Evolutionary conservation across 768 basidiomycete species (phyloP).

Genomic region (Gymnopilus junonius): DNA sequence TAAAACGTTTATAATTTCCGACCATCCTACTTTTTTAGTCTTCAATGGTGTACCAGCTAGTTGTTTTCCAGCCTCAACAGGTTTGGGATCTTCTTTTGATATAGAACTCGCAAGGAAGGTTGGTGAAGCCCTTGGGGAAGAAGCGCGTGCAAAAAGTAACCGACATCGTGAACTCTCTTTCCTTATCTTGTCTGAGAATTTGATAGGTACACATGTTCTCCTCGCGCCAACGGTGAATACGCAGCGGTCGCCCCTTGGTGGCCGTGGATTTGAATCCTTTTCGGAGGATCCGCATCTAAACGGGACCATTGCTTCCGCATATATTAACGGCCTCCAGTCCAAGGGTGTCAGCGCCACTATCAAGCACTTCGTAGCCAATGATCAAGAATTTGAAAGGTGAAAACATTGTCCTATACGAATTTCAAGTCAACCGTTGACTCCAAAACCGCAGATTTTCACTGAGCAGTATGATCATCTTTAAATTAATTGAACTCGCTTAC

Average conservation of each 20-base stretch:
- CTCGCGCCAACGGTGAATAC: constrained; percentile 72
- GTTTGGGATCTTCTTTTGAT: constrained; percentile 60
- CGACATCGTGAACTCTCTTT: not conserved
- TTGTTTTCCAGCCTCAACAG: constrained; percentile 63
- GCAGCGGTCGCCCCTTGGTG: constrained; percentile 61
- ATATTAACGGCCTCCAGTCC: constrained; percentile 65
- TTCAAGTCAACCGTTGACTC: not conserved
- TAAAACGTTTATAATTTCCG: constrained; percentile 43
- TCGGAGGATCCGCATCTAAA: constrained; percentile 64
- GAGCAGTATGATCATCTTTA: constrained; percentile 38
- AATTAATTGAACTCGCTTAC: not conserved
- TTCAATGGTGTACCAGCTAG: constrained; percentile 60
- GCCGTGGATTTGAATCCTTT: constrained; percentile 65
- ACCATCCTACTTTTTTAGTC: constrained; percentile 31
- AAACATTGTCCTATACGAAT: not conserved
- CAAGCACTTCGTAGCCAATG: constrained; percentile 68
- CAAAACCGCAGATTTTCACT: constrained; percentile 41
- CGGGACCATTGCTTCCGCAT: constrained; percentile 60
- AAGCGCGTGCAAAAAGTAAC: constrained; percentile 50
- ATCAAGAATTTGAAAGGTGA: constrained; percentile 61
- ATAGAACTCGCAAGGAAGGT: constrained; percentile 48
- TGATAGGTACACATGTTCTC: constrained; percentile 46
- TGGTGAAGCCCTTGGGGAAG: constrained; percentile 57
- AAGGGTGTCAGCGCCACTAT: constrained; percentile 63
- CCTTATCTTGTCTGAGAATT: constrained; percentile 1